phyloP scores from a whole-genome alignment of 176 grass and related monocot species.

The Alloteropsis semialata region DNA sequence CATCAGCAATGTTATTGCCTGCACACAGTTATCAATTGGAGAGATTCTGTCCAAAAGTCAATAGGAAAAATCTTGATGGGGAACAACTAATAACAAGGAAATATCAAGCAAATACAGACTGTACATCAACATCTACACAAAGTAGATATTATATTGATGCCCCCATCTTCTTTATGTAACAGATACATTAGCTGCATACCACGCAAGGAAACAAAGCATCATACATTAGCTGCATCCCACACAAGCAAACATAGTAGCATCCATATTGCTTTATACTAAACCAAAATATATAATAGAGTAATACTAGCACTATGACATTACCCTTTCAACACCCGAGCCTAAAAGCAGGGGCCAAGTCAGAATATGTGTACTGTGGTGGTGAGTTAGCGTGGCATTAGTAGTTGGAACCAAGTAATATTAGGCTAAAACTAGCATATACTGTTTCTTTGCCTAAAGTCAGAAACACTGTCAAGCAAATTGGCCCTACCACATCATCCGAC shows the following conservation, averaged over 20 bases:
- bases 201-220: too few species aligned
- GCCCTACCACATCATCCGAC: background rate
- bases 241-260: background rate
- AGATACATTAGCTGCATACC: background rate
- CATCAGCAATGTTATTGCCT: conserved; percentile 2
- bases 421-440: background rate
- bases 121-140: background rate
- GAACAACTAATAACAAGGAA: background rate
- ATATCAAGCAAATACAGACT: background rate
- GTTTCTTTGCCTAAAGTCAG: background rate
- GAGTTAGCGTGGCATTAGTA: background rate
- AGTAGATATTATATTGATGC: background rate
- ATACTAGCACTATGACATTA: background rate
- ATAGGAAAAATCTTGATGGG: background rate
- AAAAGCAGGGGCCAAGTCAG: background rate
- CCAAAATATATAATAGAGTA: background rate
- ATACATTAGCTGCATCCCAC: background rate
- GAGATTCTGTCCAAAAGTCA: background rate
- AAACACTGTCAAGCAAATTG: background rate
- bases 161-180: background rate
- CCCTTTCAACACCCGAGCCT: background rate
- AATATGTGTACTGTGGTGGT: background rate
- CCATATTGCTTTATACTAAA: background rate
- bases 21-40: background rate
- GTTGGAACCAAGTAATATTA: background rate